Evolutionary conservation across 2,329 filamentous ascomycete species (phyloP).

Genomic region (Ophiostoma sp.): DNA sequence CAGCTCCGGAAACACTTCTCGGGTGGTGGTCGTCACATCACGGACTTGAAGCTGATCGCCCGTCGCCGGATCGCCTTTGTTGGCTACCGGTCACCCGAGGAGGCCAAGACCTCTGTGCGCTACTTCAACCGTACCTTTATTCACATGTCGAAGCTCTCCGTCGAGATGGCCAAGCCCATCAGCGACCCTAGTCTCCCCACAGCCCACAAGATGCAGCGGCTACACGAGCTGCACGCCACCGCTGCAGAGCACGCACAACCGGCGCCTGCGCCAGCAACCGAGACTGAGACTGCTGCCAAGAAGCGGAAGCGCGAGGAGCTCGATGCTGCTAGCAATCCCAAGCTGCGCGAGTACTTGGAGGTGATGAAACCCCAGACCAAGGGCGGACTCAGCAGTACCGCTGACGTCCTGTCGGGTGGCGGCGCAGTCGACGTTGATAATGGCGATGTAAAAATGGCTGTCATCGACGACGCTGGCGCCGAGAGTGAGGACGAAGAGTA

Average conservation of each 20-base stretch:
- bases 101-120: conserved; percentile 76
- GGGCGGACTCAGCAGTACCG: conserved; percentile 25
- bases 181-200: conserved; percentile 40
- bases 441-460: neutral
- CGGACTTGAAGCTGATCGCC: conserved; percentile 86
- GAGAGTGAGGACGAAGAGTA: conserved; percentile 74
- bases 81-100: conserved; percentile 77
- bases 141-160: conserved; percentile 87
- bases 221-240: conserved; percentile 18
- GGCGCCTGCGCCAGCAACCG: conserved; percentile 28
- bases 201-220: conserved; percentile 22
- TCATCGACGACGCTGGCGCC: conserved; percentile 37
- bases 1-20: conserved; percentile 88
- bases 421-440: neutral
- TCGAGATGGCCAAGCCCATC: conserved; percentile 75
- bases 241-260: neutral
- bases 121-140: conserved; percentile 96
- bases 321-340: conserved; percentile 60
- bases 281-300: conserved; percentile 38
- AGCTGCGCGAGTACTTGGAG: conserved; percentile 78
- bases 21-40: conserved; percentile 64
- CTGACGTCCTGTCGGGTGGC: conserved; percentile 21
- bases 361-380: conserved; percentile 62
- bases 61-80: conserved; percentile 92
- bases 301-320: conserved; percentile 63